A percentile compares a stretch with the other conserved stretches of the same genome.
Conservation (phyloP, 2,329 filamentous ascomycete genomes). For the Trichothecium roseum region DNA sequence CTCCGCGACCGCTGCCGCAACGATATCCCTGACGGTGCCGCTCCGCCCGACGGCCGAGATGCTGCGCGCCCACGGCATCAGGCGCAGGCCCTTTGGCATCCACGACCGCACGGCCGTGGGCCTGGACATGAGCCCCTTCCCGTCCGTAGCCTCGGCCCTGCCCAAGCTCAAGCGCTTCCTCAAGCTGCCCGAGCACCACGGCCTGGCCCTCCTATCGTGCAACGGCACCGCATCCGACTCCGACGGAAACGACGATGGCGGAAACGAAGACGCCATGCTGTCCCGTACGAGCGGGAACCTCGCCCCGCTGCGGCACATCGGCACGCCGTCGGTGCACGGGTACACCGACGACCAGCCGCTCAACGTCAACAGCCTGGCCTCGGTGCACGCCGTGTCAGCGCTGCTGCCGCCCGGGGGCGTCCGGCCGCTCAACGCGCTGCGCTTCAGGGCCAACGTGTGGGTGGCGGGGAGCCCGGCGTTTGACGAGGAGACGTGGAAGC, state of each 20-base stretch:
- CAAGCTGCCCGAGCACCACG: slow-evolving; percentile 3
- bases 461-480: slow-evolving; percentile 5
- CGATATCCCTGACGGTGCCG: too few relatives aligned
- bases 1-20: too few relatives aligned
- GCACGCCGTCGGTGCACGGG: slow-evolving; percentile 9
- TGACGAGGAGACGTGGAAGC: slow-evolving; percentile 10
- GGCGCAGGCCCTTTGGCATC: slow-evolving; percentile 7
- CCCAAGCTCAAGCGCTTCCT: slow-evolving; percentile 9
- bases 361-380: slow-evolving; percentile 10
- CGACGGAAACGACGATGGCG: too few relatives aligned
- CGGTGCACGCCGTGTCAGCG: slow-evolving; percentile 9
- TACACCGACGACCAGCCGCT: slow-evolving; percentile 11
- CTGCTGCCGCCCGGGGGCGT: slow-evolving; percentile 7
- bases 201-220: slow-evolving; percentile 5
- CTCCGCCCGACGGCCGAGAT: slow-evolving; percentile 1
- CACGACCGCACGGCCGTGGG: slow-evolving; percentile 8
- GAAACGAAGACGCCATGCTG: slow-evolving; percentile 7
- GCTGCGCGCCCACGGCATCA: not conserved
- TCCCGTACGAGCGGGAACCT: slow-evolving; percentile 8
- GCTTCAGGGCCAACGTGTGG: slow-evolving; percentile 11
- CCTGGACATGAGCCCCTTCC: slow-evolving; percentile 6
- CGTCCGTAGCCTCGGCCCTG: slow-evolving; percentile 5
- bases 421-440: slow-evolving; percentile 8
- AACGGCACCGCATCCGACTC: too few relatives aligned
- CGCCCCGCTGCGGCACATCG: slow-evolving; percentile 9